Conservation (phyloP, 306 rosid species). For the Hippophae gyantsensis region DNA sequence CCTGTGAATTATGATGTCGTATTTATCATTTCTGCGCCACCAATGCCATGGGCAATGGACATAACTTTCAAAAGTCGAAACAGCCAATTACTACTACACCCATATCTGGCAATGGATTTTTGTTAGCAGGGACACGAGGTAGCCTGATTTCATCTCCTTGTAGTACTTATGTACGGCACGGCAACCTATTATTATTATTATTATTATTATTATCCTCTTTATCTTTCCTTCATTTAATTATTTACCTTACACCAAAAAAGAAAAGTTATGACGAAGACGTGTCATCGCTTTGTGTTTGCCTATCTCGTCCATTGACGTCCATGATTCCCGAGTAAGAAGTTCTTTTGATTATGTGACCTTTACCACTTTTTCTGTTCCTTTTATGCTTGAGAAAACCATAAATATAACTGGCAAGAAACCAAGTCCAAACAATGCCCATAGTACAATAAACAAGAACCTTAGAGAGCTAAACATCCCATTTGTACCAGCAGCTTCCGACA, state of each 20-base stretch:
- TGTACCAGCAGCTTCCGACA: constrained; percentile 19
- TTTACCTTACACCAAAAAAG: background rate
- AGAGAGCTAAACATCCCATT: constrained; percentile 57
- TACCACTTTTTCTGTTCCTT: constrained; percentile 46
- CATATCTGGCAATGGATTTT: too few relatives aligned
- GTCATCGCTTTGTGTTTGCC: constrained; percentile 36
- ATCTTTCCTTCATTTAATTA: background rate
- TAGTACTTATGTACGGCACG: too few relatives aligned
- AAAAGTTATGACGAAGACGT: constrained; percentile 13
- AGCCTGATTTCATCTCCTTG: too few relatives aligned
- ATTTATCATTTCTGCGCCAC: too few relatives aligned
- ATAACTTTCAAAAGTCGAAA: too few relatives aligned
- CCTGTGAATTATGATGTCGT: too few relatives aligned
- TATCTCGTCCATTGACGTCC: constrained; percentile 53
- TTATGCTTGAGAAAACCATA: constrained; percentile 45
- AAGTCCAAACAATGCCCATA: constrained; percentile 73
- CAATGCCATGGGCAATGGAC: too few relatives aligned
- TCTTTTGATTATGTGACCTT: constrained; percentile 54
- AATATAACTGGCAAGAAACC: constrained; percentile 52
- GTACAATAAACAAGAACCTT: constrained; percentile 60
- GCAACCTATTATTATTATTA: too few relatives aligned
- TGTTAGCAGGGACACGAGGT: too few relatives aligned
- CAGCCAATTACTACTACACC: too few relatives aligned
- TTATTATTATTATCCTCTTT: too few relatives aligned
- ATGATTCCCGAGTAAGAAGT: constrained; percentile 38